A percentile compares a stretch with the other conserved stretches of the same genome.
Evolutionary conservation across 2,329 filamentous ascomycete genomes (phyloP).

Genomic region (Coniochaeta prunicola): DNA sequence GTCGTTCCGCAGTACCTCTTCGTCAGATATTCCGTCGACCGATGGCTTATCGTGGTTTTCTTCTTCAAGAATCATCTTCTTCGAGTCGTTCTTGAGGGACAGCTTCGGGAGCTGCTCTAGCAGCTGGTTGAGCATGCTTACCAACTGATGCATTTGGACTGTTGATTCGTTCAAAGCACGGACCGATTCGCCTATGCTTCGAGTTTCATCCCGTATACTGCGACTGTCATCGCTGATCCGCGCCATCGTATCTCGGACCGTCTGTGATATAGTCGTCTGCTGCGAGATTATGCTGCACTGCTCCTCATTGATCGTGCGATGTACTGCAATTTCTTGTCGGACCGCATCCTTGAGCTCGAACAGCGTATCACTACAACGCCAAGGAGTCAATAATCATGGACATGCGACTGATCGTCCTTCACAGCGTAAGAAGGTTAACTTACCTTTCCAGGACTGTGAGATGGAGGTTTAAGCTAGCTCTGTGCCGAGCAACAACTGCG

Average conservation of each 20-base stretch:
- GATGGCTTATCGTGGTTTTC: too few species aligned
- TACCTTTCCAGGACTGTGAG: too few species aligned
- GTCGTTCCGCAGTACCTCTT: too few species aligned
- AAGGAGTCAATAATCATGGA: background rate
- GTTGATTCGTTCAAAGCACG: background rate
- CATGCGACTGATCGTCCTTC: background rate
- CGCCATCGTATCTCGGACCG: background rate
- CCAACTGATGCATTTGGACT: background rate
- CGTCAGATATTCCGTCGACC: too few species aligned
- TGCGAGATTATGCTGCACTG: background rate
- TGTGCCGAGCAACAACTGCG: too few species aligned
- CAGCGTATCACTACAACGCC: background rate
- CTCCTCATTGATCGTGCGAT: background rate
- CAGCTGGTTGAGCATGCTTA: background rate
- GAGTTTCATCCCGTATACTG: background rate
- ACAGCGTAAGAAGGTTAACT: too few species aligned
- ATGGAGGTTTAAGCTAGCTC: too few species aligned
- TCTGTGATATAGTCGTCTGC: background rate
- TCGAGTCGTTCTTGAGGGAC: too few species aligned
- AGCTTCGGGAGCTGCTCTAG: background rate
- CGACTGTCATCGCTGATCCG: background rate
- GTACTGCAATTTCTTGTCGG: background rate
- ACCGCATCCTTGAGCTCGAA: background rate
- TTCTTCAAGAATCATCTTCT: too few species aligned
- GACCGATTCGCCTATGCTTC: background rate